Evolutionary conservation across 2,329 filamentous ascomycete species (phyloP).

Genomic region (Calonectria fujianensis): DNA sequence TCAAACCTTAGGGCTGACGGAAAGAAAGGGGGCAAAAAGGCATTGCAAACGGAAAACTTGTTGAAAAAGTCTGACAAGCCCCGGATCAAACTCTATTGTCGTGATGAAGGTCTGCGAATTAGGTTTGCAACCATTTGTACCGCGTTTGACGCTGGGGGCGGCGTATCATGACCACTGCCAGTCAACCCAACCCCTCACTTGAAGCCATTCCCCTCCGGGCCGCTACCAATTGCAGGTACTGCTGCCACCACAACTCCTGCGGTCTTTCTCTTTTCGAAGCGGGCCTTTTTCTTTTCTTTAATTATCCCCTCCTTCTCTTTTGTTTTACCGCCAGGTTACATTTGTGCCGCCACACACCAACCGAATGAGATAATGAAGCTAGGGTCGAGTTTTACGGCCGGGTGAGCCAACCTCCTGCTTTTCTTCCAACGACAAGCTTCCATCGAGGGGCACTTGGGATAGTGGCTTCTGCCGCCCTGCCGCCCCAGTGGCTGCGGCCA

Average conservation of each 20-base stretch:
- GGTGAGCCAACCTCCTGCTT: slow-evolving; percentile 19
- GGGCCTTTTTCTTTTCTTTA: slow-evolving; percentile 33
- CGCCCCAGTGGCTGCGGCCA: slow-evolving; percentile 29
- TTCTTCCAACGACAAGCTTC: slow-evolving; percentile 12
- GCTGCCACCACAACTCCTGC: background rate
- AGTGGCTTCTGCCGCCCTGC: slow-evolving; percentile 21
- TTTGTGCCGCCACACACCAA: slow-evolving; percentile 22
- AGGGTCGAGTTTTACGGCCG: slow-evolving; percentile 6
- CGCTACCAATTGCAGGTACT: slow-evolving; percentile 15
- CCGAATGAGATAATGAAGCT: background rate
- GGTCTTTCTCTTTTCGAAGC: background rate
- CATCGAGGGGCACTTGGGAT: background rate
- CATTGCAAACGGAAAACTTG: slow-evolving; percentile 22
- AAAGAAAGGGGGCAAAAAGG: slow-evolving; percentile 4
- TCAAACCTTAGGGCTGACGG: slow-evolving; percentile 28
- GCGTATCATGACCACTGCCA: slow-evolving; percentile 22
- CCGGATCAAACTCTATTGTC: slow-evolving; percentile 13
- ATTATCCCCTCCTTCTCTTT: background rate
- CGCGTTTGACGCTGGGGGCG: slow-evolving; percentile 26
- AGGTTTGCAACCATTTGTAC: slow-evolving; percentile 4
- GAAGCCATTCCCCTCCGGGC: slow-evolving; percentile 20
- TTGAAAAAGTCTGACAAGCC: slow-evolving; percentile 26
- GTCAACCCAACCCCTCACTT: slow-evolving; percentile 34
- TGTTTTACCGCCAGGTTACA: slow-evolving; percentile 36
- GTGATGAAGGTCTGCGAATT: slow-evolving; percentile 14